Percentiles rank a stretch among this genome's conserved stretches.
Evolutionary conservation across 2,329 filamentous ascomycete genomes (phyloP).

Genomic region (Alternaria ventricosa): DNA sequence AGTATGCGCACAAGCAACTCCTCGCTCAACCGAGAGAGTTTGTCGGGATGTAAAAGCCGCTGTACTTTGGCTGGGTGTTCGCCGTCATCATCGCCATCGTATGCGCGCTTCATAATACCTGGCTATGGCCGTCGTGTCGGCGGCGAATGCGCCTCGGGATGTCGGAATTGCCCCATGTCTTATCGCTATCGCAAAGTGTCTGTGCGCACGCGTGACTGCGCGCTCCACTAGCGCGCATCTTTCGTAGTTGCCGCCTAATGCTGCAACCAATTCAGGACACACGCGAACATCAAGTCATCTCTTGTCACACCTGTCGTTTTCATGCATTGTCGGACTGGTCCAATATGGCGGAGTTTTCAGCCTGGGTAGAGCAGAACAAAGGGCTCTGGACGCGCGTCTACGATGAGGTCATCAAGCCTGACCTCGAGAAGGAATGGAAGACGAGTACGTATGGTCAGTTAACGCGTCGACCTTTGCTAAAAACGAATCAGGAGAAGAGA

Average conservation of each 20-base stretch:
- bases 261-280: neutral
- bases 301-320: neutral
- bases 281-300: neutral
- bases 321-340: neutral
- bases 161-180: slow-evolving; percentile 4
- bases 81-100: slow-evolving; percentile 35
- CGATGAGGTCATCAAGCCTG: slow-evolving; percentile 44
- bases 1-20: slow-evolving; percentile 87
- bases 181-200: slow-evolving; percentile 26
- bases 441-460: slow-evolving; percentile 29
- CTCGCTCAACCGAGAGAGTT: slow-evolving; percentile 77
- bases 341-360: slow-evolving; percentile 35
- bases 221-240: slow-evolving; percentile 16
- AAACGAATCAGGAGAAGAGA: slow-evolving; percentile 29
- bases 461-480: slow-evolving; percentile 7
- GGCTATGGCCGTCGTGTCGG: slow-evolving; percentile 6
- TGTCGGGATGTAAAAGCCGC: slow-evolving; percentile 58
- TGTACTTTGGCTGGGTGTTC: slow-evolving; percentile 55
- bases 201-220: slow-evolving; percentile 34
- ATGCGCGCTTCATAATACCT: slow-evolving; percentile 46
- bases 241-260: slow-evolving; percentile 9
- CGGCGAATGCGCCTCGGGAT: slow-evolving; percentile 13
- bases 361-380: slow-evolving; percentile 41
- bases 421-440: slow-evolving; percentile 43
- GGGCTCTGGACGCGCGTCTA: slow-evolving; percentile 38